phyloP scores from a whole-genome alignment of 306 rosid species.

The Prunus davidiana region DNA sequence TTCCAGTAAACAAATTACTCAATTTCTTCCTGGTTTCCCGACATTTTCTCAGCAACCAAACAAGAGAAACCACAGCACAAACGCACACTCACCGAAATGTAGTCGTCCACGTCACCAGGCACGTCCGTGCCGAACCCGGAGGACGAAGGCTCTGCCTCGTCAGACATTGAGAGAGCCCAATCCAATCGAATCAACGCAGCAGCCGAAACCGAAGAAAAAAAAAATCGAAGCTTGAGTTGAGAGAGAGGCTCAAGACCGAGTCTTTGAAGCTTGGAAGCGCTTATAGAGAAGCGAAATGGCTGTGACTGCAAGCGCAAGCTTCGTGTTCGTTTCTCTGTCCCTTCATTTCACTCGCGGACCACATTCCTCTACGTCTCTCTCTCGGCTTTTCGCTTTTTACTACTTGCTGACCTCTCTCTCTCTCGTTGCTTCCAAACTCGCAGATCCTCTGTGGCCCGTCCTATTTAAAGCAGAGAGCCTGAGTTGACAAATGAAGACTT shows the following conservation, averaged over 20 bases:
- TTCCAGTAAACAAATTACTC: not conserved
- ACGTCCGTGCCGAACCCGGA: conserved; percentile 24
- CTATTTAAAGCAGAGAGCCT: not conserved
- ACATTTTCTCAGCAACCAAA: conserved; percentile 19
- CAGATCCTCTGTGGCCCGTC: not conserved
- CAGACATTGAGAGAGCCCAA: conserved; percentile 41
- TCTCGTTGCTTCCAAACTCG: not conserved
- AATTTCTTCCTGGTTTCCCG: not conserved
- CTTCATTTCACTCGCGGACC: conserved; percentile 59
- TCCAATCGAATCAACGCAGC: conserved; percentile 2
- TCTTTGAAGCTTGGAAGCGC: not conserved
- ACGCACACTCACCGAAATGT: conserved; percentile 49
- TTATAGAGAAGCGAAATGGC: conserved; percentile 3
- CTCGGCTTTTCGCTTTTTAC: not conserved
- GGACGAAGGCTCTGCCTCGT: conserved; percentile 24
- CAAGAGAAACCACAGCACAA: not conserved
- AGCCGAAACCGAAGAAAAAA: not conserved
- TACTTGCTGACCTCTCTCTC: not conserved
- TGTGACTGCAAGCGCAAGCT: conserved; percentile 8
- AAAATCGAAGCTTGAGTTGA: not conserved
- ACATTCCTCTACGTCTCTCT: conserved; percentile 39
- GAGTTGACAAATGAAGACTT: not conserved
- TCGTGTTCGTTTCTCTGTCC: conserved; percentile 65
- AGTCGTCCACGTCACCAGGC: conserved; percentile 68
- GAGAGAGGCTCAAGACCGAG: not conserved